Evolutionary conservation across 306 rosid species (phyloP).

Genomic region (Pterocarpus macrocarpus): DNA sequence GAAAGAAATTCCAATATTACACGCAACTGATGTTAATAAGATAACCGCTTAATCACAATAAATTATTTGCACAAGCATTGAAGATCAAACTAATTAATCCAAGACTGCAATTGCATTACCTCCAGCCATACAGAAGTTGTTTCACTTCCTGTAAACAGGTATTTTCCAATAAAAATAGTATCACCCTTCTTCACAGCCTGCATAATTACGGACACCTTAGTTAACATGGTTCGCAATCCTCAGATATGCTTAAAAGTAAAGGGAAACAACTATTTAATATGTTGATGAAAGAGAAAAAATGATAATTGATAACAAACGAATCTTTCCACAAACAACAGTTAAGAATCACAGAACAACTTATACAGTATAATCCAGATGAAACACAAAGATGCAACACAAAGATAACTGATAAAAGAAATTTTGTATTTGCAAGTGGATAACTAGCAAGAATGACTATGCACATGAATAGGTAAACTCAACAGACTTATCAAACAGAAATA

Average conservation of each 20-base stretch:
- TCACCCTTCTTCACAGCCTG: conserved; percentile 61
- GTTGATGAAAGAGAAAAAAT: too few relatives aligned
- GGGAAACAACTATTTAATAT: too few relatives aligned
- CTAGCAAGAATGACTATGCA: background rate
- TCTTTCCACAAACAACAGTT: too few relatives aligned
- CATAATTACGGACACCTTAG: conserved; percentile 33
- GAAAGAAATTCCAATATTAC: background rate
- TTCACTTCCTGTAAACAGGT: conserved; percentile 57
- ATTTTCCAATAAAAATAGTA: conserved; percentile 56
- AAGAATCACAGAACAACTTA: too few relatives aligned
- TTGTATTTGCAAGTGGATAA: background rate
- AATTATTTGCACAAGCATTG: background rate
- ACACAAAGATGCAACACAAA: too few relatives aligned
- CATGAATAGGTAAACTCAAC: background rate
- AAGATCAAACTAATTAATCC: conserved; percentile 11
- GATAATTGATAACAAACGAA: too few relatives aligned
- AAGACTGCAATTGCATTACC: conserved; percentile 44
- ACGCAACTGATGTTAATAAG: background rate
- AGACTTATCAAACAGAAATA: background rate
- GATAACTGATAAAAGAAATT: background rate
- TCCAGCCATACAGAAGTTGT: conserved; percentile 59
- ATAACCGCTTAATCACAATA: conserved; percentile 16
- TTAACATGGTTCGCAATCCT: background rate
- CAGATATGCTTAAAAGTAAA: too few relatives aligned
- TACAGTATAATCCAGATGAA: too few relatives aligned